Base-by-base conservation (phyloP, 805 yeast genomes). In the Wickerhamomyces canadensis region DNA sequence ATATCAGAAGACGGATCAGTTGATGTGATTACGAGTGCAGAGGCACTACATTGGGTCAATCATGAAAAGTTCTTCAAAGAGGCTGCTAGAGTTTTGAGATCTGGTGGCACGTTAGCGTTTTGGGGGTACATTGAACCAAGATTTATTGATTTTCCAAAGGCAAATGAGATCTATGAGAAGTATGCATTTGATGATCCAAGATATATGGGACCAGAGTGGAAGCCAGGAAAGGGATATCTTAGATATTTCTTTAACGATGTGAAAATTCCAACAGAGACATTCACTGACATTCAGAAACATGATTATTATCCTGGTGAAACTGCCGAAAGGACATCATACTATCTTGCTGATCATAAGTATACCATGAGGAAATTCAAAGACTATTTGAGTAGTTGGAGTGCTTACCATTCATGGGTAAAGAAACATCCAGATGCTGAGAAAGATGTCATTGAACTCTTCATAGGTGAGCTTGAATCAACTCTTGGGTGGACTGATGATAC, bases 21-120 rank as follows among this genome's bases (percentile, higher is more conserved):
- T 4, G 89, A 81, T 51, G 41, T 81, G 43, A 64, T 81, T 10
- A 65, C 78, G 4, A 77, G 78, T 17, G 91, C 89, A 0, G 87
- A 85, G 54, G 77, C 84, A 31, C 71, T 74, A n/a, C 94, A 84
- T 55, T 84, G 93, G 91, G 69, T 81, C 34, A 66, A 78, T 39
- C 76, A 72, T 41, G 67, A 60, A 1, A 47, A 48, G 25, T 77
- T 75, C 49, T 76, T 76, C 50, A 48, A 58, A 11, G 76, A 75
- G 44, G 69, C 75, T 6, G 60, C 62, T 15, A 54, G 73, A 13
- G 62, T 74, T 8, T 61, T 83, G 38, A 71, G 67, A 44, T 67
- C 73, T 1, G 66, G 68, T 18, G 89, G 87, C 5, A 80, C 86
- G 3, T 57, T 84, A 36, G 79, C 84, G 0, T 78, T 72, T 54